phyloP scores from a whole-genome alignment of 2,329 filamentous ascomycete species.

The Claviceps sp. region DNA sequence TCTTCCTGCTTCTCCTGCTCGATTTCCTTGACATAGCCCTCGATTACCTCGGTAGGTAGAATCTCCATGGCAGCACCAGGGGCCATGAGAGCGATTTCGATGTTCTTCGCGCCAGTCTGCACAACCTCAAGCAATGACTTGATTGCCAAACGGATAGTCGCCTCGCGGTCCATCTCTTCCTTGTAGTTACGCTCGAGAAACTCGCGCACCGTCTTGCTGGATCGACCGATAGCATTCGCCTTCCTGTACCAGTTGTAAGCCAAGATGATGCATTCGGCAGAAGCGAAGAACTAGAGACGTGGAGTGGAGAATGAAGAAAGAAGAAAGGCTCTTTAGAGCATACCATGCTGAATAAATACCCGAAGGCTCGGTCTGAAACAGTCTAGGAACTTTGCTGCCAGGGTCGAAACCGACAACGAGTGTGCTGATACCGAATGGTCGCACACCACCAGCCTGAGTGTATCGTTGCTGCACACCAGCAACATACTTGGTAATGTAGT shows the following conservation, averaged over 20 bases:
- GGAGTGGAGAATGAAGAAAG: not conserved
- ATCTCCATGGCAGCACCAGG: slow-evolving; percentile 86
- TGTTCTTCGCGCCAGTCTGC: slow-evolving; percentile 98
- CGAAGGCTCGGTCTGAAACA: slow-evolving; percentile 98
- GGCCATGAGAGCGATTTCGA: slow-evolving; percentile 97
- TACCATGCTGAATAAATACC: slow-evolving; percentile 99
- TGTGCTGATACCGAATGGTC: slow-evolving; percentile 97
- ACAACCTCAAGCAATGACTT: slow-evolving; percentile 97
- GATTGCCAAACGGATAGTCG: slow-evolving; percentile 92
- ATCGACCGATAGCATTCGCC: slow-evolving; percentile 95
- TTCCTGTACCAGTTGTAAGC: slow-evolving; percentile 50
- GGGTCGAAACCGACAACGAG: slow-evolving; percentile 98
- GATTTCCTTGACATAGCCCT: slow-evolving; percentile 95
- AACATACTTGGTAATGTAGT: slow-evolving; percentile 99
- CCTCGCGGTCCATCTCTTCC: slow-evolving; percentile 90
- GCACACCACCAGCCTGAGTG: slow-evolving; percentile 94
- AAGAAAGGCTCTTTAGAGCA: not conserved
- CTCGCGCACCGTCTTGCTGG: slow-evolving; percentile 96
- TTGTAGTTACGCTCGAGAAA: slow-evolving; percentile 99
- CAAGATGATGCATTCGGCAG: slow-evolving; percentile 6
- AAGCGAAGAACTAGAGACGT: too few relatives aligned
- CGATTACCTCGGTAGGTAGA: slow-evolving; percentile 90
- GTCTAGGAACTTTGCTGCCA: slow-evolving; percentile 70
- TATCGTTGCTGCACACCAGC: slow-evolving; percentile 97
- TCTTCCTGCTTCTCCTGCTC: slow-evolving; percentile 99